Evolutionary conservation across 2,329 filamentous ascomycete genomes (phyloP), one percentile per base, ranked within the genome.

Genomic region (Cyanodermella asteris): DNA sequence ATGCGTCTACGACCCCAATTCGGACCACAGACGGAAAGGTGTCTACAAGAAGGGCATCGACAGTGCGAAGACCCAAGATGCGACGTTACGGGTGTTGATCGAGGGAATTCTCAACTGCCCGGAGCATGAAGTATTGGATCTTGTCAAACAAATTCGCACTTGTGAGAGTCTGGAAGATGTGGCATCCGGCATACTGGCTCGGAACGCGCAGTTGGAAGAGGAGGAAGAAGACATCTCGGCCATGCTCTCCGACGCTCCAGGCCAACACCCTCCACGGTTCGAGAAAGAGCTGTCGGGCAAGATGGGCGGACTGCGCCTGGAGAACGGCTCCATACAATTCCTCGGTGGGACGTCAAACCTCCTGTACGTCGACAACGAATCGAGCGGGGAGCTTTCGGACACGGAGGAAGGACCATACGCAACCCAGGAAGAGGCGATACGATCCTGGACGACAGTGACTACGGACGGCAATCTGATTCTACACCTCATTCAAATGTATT

Each of bases 401-500:
- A 35, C 40, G 4, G 58, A 62, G 18, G 49, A 54, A 18, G n/a
- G n/a, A n/a, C n/a, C n/a, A n/a, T 56, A 59, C 28, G 43, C 49
- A 10, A 50, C 56, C 11, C 54, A 61, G 32, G 66, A 73, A 25
- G 64, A 84, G 32, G 71, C 80, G 4, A 59, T 87, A 27, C 70
- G 67, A 12, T 82, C 73, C 27, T 97, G 87, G 87, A 91, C 84
- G 0, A 65, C 60, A 10, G 80, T 91, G 22, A 91, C 80, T 2
- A 59, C 68, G 25, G 80, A 93, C 43, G 60, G 69, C 13, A 64
- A 74, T 27, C 58, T 91, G 22, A 69, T 93, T 37, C 64, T 71
- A 10, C 84, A 93, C 46, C 64, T 97, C 11, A 67, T 97, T 43
- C 84, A 82, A 40, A 82, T 94, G 77, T 97, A 97, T 50, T 94